Evolutionary conservation across 139 green algal species (phyloP).

Genomic region (Chlorella sp.): DNA sequence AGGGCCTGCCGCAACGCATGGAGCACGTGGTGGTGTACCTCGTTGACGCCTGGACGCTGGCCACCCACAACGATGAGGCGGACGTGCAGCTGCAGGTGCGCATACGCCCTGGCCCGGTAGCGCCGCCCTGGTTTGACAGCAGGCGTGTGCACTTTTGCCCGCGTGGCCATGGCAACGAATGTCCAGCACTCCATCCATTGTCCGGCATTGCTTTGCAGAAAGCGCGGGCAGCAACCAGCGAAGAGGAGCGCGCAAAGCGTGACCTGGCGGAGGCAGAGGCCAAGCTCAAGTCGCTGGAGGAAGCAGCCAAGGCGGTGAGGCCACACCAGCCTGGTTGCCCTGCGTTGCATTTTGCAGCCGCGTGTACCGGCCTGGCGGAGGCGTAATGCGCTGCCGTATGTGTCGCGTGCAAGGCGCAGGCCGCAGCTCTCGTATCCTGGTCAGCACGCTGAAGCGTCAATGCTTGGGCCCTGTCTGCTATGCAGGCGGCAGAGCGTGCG

Average conservation of each 20-base stretch:
- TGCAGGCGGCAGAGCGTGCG: not conserved
- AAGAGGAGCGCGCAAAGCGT: not conserved
- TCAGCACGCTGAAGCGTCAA: no score
- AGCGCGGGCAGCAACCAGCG: not conserved
- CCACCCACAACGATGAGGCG: not conserved
- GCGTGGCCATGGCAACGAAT: not conserved
- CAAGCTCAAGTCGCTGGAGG: constrained; percentile 20
- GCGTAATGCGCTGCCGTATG: no score
- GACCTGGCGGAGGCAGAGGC: constrained; percentile 33
- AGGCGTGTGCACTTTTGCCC: no score
- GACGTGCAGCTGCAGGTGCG: constrained; percentile 8
- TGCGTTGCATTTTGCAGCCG: no score
- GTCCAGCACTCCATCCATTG: not conserved
- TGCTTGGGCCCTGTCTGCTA: no score
- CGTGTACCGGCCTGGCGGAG: no score
- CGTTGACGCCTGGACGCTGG: constrained; percentile 2
- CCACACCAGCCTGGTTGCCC: no score
- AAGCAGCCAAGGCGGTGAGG: constrained; percentile 24
- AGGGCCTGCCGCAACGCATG: not conserved
- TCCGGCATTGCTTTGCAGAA: constrained; percentile 5
- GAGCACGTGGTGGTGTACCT: constrained; percentile 1
- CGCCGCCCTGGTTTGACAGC: no score
- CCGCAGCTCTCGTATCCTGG: no score
- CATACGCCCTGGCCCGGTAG: no score
- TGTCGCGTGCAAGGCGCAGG: no score